Conservation (phyloP, 2,329 filamentous ascomycete genomes). For the Arthroderma sp. region DNA sequence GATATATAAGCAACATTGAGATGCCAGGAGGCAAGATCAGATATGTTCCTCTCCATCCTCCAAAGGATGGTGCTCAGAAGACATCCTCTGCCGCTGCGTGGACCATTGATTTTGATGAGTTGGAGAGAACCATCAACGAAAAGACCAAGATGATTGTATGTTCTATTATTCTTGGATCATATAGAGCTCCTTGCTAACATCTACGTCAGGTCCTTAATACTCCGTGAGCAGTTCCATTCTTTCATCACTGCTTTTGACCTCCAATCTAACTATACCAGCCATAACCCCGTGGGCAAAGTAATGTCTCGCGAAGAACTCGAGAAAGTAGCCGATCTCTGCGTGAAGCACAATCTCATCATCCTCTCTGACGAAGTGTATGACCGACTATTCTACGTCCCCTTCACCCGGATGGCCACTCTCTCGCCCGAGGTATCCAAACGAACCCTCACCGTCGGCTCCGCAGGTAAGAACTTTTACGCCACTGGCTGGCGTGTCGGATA, state of each 20-base stretch:
- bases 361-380: conserved; percentile 91
- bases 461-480: conserved; percentile 96
- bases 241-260: neutral
- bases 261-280: conserved; percentile 26
- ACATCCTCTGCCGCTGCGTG: conserved; percentile 81
- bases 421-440: conserved; percentile 79
- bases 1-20: conserved; percentile 94
- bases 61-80: conserved; percentile 61
- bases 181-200: neutral
- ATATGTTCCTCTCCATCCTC: conserved; percentile 90
- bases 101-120: conserved; percentile 70
- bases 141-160: conserved; percentile 90
- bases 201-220: conserved; percentile 36
- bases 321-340: conserved; percentile 73
- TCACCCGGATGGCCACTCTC: conserved; percentile 81
- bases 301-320: conserved; percentile 74
- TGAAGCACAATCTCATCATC: conserved; percentile 89
- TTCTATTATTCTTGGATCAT: conserved; percentile 21
- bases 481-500: conserved; percentile 96
- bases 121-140: conserved; percentile 68
- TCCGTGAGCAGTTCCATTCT: conserved; percentile 28
- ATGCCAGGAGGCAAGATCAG: conserved; percentile 93
- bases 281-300: conserved; percentile 96
- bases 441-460: conserved; percentile 87
- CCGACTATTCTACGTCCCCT: conserved; percentile 85